A percentile compares a stretch with the other conserved stretches of the same genome.
Conservation (phyloP, 352 stramenopile genomes). For the Aphanomyces stellatus region DNA sequence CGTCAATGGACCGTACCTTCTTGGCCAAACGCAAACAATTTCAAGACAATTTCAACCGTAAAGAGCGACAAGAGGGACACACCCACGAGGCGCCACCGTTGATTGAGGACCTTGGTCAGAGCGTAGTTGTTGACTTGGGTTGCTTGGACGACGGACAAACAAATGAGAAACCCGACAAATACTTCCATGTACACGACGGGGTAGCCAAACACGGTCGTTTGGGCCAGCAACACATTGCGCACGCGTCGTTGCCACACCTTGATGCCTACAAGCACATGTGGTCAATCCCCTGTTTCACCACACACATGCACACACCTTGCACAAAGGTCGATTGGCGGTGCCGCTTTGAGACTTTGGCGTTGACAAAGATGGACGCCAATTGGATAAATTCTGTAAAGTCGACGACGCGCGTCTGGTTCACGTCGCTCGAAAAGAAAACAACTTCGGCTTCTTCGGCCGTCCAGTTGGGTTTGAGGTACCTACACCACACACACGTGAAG, state of each 20-base stretch:
- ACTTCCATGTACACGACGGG: slow-evolving; percentile 63
- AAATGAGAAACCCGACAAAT: slow-evolving; percentile 64
- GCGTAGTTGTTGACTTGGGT: slow-evolving; percentile 80
- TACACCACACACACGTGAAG: too few species aligned
- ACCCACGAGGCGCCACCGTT: slow-evolving; percentile 59
- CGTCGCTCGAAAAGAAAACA: slow-evolving; percentile 74
- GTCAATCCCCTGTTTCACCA: too few species aligned
- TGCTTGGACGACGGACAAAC: slow-evolving; percentile 64
- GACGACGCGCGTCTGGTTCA: slow-evolving; percentile 49
- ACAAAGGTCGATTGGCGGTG: slow-evolving; percentile 3
- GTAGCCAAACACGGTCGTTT: slow-evolving; percentile 55
- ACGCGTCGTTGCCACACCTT: slow-evolving; percentile 32
- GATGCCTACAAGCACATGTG: too few species aligned
- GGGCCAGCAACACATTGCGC: slow-evolving; percentile 46
- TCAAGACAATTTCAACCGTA: slow-evolving; percentile 59
- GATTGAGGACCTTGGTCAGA: slow-evolving; percentile 63
- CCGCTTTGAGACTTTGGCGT: slow-evolving; percentile 8
- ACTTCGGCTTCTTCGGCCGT: slow-evolving; percentile 56
- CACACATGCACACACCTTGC: too few species aligned
- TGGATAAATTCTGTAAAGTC: slow-evolving; percentile 69
- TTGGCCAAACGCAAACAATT: slow-evolving; percentile 74
- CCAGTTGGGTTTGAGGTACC: slow-evolving; percentile 71
- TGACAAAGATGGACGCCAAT: slow-evolving; percentile 51
- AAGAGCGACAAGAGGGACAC: slow-evolving; percentile 63
- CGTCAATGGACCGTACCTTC: slow-evolving; percentile 31